Conservation (phyloP, 2,329 filamentous ascomycete species). For the Bipolaris bicolor region DNA sequence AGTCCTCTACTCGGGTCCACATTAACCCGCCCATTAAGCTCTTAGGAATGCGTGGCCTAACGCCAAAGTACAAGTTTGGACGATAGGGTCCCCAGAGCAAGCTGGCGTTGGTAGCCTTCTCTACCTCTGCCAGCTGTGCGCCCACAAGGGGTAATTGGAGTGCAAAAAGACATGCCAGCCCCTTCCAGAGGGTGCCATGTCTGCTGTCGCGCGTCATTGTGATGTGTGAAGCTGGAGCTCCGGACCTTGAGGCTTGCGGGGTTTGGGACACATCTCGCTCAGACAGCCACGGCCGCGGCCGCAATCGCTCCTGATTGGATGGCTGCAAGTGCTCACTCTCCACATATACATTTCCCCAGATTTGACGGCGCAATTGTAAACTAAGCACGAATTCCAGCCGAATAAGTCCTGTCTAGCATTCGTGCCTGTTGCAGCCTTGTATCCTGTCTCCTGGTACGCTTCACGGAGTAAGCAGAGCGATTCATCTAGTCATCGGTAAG, state of each 20-base stretch:
- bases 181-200: slow-evolving; percentile 27
- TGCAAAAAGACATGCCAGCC: slow-evolving; percentile 30
- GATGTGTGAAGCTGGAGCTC: slow-evolving; percentile 25
- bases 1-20: slow-evolving; percentile 87
- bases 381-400: not conserved
- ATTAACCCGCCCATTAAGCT: slow-evolving; percentile 83
- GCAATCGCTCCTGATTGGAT: slow-evolving; percentile 25
- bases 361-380: not conserved
- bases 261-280: slow-evolving; percentile 35
- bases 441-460: not conserved
- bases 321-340: not conserved
- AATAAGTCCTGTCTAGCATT: not conserved
- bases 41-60: slow-evolving; percentile 80
- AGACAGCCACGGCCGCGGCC: slow-evolving; percentile 21
- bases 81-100: slow-evolving; percentile 96
- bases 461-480: not conserved
- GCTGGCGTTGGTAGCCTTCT: slow-evolving; percentile 72
- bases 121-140: slow-evolving; percentile 46
- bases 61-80: slow-evolving; percentile 92
- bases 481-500: not conserved
- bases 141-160: slow-evolving; percentile 32
- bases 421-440: not conserved
- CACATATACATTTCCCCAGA: not conserved
- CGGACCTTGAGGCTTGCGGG: slow-evolving; percentile 14
- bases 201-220: slow-evolving; percentile 36